Conservation (phyloP, 768 basidiomycete genomes). For the Agaricus blazei region DNA sequence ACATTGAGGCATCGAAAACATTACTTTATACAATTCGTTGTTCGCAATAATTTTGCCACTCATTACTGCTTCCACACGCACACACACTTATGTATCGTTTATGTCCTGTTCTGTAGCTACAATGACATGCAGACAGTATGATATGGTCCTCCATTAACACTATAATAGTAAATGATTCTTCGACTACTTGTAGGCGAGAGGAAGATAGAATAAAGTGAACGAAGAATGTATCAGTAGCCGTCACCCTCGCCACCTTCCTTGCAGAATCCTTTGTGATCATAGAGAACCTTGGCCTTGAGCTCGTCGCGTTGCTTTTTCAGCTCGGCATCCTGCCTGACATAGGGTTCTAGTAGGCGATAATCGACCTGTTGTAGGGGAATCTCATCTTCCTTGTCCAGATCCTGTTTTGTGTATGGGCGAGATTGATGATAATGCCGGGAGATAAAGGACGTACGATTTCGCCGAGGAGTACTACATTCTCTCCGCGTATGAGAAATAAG, state of each 20-base stretch:
- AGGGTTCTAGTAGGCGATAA: conserved; percentile 60
- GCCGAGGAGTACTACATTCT: conserved; percentile 95
- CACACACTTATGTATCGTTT: conserved; percentile 8
- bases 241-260: conserved; percentile 97
- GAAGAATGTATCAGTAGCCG: conserved; percentile 58
- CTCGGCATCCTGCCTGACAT: conserved; percentile 71
- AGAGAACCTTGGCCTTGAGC: conserved; percentile 75
- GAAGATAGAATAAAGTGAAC: background rate
- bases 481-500: conserved; percentile 91
- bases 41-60: conserved; percentile 6
- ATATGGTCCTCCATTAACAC: background rate
- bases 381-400: conserved; percentile 90
- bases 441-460: conserved; percentile 73
- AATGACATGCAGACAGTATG: conserved; percentile 7
- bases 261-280: conserved; percentile 83
- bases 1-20: conserved; percentile 6
- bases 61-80: conserved; percentile 1
- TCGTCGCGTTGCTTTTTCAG: conserved; percentile 79
- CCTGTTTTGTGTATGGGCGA: conserved; percentile 40
- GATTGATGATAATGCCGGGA: background rate
- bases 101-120: conserved; percentile 10
- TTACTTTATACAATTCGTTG: conserved; percentile 9
- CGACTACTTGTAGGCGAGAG: background rate
- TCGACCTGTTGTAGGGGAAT: conserved; percentile 74
- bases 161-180: background rate